These are phyloP conservation scores for Xanthoconium separans DNA, from an alignment of 1,284 basidiomycete species.

Conservation along the genomic window DNA sequence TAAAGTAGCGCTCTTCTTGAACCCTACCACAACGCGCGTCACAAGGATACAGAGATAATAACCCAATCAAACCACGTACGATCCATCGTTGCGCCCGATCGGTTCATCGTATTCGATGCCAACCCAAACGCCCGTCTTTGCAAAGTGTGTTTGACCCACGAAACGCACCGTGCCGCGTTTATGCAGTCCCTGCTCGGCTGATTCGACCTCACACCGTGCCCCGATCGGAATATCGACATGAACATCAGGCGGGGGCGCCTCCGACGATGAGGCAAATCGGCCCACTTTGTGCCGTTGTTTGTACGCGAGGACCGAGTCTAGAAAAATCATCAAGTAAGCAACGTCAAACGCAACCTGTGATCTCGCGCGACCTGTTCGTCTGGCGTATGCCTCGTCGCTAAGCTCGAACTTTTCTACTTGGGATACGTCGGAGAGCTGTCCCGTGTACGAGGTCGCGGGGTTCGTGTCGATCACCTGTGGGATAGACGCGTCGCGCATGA, in stretches of 20 bases:
- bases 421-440: slow-evolving; percentile 81
- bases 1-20: slow-evolving; percentile 84
- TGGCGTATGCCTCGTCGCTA: slow-evolving; percentile 79
- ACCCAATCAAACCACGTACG: slow-evolving; percentile 52
- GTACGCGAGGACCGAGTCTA: slow-evolving; percentile 90
- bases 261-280: slow-evolving; percentile 64
- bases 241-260: slow-evolving; percentile 11
- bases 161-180: slow-evolving; percentile 85
- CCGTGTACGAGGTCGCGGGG: slow-evolving; percentile 70
- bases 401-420: slow-evolving; percentile 94
- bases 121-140: slow-evolving; percentile 75
- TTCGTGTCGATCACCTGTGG: slow-evolving; percentile 76
- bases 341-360: neutral
- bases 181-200: slow-evolving; percentile 64
- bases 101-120: slow-evolving; percentile 97
- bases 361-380: slow-evolving; percentile 59
- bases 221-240: slow-evolving; percentile 54
- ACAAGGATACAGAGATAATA: neutral
- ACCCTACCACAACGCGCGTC: slow-evolving; percentile 53
- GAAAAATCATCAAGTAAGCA: neutral
- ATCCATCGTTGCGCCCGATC: slow-evolving; percentile 93
- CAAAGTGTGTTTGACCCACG: slow-evolving; percentile 81
- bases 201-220: slow-evolving; percentile 80
- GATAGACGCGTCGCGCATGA: neutral
- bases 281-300: slow-evolving; percentile 90